A percentile compares a stretch with the other conserved stretches of the same genome.
Evolutionary conservation across 805 yeast genomes (phyloP).

Genomic region (Hemisphaericaspora nanyangensis): DNA sequence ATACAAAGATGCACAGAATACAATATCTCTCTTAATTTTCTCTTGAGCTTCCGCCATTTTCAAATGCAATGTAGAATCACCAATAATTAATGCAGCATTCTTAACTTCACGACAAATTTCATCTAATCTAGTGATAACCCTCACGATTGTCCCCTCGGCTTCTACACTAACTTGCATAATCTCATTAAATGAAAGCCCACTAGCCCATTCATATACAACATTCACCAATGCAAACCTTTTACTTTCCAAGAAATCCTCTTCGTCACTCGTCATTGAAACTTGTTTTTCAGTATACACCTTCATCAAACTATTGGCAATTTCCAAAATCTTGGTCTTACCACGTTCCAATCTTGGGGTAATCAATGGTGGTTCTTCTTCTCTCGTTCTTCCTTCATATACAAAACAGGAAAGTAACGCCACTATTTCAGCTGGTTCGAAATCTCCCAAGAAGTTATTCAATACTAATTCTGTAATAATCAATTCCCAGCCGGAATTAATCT

Average conservation of each 20-base stretch:
- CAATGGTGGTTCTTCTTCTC: slow-evolving; percentile 58
- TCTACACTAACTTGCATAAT: slow-evolving; percentile 87
- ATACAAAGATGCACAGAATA: slow-evolving; percentile 92
- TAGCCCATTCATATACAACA: slow-evolving; percentile 97
- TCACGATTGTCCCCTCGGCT: slow-evolving; percentile 94
- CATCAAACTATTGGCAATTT: slow-evolving; percentile 62
- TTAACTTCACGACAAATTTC: slow-evolving; percentile 94
- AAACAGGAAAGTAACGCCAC: slow-evolving; percentile 92
- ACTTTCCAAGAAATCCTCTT: slow-evolving; percentile 75
- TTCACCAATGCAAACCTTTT: slow-evolving; percentile 88
- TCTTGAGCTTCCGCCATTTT: slow-evolving; percentile 94
- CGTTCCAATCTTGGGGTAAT: slow-evolving; percentile 75
- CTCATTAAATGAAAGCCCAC: slow-evolving; percentile 85
- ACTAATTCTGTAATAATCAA: slow-evolving; percentile 83
- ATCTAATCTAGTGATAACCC: slow-evolving; percentile 91
- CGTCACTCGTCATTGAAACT: slow-evolving; percentile 77
- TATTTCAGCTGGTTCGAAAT: slow-evolving; percentile 92
- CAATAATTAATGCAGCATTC: slow-evolving; percentile 90
- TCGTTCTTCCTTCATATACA: slow-evolving; percentile 82
- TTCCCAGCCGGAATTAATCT: slow-evolving; percentile 88
- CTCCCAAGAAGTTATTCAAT: slow-evolving; percentile 87
- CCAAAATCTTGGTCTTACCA: slow-evolving; percentile 62
- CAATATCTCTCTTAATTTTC: slow-evolving; percentile 92
- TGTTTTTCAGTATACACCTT: slow-evolving; percentile 62
- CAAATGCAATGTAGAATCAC: slow-evolving; percentile 83